Percentiles rank a stretch among this genome's conserved stretches.
These are phyloP conservation scores for Phylloboletellus chloephorus DNA, from an alignment of 1,284 basidiomycete species.

Conservation along the genomic window DNA sequence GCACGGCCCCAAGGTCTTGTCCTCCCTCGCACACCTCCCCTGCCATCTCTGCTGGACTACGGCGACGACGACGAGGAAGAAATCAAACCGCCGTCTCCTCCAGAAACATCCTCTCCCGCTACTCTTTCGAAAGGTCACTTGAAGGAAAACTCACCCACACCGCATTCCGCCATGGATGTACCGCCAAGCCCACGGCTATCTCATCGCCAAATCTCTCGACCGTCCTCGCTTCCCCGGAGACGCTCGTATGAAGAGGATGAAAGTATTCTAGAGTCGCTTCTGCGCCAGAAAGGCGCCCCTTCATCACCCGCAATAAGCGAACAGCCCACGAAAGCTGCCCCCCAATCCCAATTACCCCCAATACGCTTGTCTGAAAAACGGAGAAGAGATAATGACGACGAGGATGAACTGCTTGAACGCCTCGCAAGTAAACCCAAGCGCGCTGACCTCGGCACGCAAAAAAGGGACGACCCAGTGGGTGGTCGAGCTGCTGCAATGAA, in stretches of 20 bases:
- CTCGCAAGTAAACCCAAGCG: constrained; percentile 55
- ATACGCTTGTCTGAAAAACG: constrained; percentile 66
- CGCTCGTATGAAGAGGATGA: constrained; percentile 41
- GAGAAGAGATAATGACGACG: constrained; percentile 69
- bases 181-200: constrained; percentile 38
- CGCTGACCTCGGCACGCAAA: constrained; percentile 38
- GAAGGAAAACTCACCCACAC: constrained; percentile 14
- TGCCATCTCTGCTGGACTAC: constrained; percentile 66
- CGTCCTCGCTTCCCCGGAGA: constrained; percentile 37
- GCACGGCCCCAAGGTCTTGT: constrained; percentile 37
- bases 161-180: constrained; percentile 27
- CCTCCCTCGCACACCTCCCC: constrained; percentile 43
- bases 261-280: constrained; percentile 48
- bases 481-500: constrained; percentile 35
- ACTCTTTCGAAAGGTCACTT: constrained; percentile 9
- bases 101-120: constrained; percentile 13
- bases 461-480: constrained; percentile 26
- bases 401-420: constrained; percentile 56
- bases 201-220: constrained; percentile 38
- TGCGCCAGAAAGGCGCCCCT: constrained; percentile 39
- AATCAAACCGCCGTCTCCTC: constrained; percentile 17
- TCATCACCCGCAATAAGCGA: constrained; percentile 40
- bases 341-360: constrained; percentile 31
- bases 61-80: constrained; percentile 50
- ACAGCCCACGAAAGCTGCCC: constrained; percentile 32